Evolutionary conservation across 1,139 yeast genomes (phyloP).

Genomic region (Suhomyces coccinellae): DNA sequence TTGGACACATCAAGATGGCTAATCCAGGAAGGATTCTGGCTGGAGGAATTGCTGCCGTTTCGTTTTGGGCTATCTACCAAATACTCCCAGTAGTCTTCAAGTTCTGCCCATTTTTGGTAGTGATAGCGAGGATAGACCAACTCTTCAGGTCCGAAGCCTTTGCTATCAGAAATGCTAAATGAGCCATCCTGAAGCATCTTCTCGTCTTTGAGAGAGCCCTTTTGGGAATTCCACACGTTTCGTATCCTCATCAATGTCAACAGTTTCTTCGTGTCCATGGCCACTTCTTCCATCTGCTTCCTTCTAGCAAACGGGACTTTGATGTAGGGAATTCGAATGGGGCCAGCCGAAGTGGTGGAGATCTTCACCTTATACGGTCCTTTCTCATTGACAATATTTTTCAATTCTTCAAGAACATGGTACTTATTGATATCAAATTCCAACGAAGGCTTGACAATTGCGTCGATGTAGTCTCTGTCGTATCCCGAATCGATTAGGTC

Average conservation of each 20-base stretch:
- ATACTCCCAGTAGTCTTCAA: constrained; percentile 42
- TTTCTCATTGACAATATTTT: constrained; percentile 26
- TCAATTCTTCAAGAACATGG: constrained; percentile 25
- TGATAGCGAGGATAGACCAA: constrained; percentile 31
- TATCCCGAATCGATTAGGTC: constrained; percentile 29
- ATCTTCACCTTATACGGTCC: constrained; percentile 43
- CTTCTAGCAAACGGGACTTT: constrained; percentile 27
- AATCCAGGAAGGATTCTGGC: constrained; percentile 23
- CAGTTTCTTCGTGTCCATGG: constrained; percentile 37
- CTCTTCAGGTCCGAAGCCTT: constrained; percentile 30
- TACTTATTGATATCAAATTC: constrained; percentile 37
- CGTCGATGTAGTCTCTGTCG: constrained; percentile 35
- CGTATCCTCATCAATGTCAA: constrained; percentile 23
- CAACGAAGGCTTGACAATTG: constrained; percentile 37
- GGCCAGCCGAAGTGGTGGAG: constrained; percentile 34
- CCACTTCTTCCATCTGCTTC: constrained; percentile 27
- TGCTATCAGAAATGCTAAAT: constrained; percentile 29
- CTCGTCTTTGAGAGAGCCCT: constrained; percentile 15
- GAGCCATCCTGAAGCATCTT: constrained; percentile 27
- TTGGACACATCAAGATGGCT: constrained; percentile 24
- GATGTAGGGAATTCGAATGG: constrained; percentile 31
- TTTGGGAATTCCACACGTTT: constrained; percentile 30
- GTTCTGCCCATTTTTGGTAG: constrained; percentile 29
- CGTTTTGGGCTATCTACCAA: constrained; percentile 13
- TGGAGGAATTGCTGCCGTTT: not conserved